Conservation (phyloP, 129 eudicot genomes). For the Flaveria trinervia region DNA sequence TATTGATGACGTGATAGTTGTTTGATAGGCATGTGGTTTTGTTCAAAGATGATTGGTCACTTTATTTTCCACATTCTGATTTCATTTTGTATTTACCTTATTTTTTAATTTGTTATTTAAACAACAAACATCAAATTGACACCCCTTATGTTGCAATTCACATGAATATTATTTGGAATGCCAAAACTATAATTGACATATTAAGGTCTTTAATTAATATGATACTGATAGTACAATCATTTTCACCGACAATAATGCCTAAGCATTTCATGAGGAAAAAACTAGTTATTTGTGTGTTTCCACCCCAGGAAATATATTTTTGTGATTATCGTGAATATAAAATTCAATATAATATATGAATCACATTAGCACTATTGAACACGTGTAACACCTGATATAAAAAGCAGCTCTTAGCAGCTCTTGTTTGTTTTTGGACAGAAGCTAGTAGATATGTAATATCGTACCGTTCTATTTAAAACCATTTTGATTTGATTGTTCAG, state of each 20-base stretch:
- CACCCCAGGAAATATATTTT: neutral
- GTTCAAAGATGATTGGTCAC: neutral
- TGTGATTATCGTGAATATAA: neutral
- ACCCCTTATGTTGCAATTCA: neutral
- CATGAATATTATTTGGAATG: neutral
- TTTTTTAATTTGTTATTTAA: neutral
- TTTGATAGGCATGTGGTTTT: neutral
- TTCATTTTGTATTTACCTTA: neutral
- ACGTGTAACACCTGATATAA: neutral
- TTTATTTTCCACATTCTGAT: neutral
- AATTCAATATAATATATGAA: neutral
- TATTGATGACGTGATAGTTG: neutral
- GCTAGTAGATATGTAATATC: neutral
- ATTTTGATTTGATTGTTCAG: neutral
- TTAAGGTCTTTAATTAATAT: neutral
- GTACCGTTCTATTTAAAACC: neutral
- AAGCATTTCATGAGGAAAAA: neutral
- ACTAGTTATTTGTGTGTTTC: neutral
- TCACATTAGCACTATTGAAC: neutral
- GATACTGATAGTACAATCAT: neutral
- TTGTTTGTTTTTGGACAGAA: neutral
- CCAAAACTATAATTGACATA: neutral
- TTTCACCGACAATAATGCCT: neutral
- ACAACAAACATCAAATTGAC: neutral
- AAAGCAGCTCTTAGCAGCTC: neutral